Percentiles rank a stretch among this genome's conserved stretches.
These are phyloP conservation scores for Trichoderma afroharzianum DNA, from an alignment of 2,329 filamentous ascomycete species.

Conservation along the genomic window DNA sequence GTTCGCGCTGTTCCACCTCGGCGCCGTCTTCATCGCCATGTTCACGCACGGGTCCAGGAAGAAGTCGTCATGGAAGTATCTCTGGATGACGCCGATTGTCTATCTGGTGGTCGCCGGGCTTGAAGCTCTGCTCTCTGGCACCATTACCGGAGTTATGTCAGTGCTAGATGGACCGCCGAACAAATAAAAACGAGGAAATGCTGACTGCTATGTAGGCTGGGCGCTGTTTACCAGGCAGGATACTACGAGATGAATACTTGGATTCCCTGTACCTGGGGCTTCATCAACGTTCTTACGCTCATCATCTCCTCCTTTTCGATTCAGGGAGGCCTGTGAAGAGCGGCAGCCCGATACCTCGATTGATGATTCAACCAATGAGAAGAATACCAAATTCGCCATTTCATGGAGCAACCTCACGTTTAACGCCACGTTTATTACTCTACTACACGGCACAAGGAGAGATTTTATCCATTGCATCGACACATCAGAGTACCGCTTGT, in stretches of 20 bases:
- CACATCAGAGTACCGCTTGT: too few species aligned
- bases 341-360: not conserved
- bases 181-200: not conserved
- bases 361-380: not conserved
- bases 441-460: not conserved
- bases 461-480: not conserved
- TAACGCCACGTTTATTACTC: not conserved
- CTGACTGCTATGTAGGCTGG: constrained; percentile 52
- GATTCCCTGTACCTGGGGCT: constrained; percentile 86
- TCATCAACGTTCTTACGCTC: constrained; percentile 77
- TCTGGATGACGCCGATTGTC: constrained; percentile 69
- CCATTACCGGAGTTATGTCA: constrained; percentile 75
- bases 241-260: constrained; percentile 91
- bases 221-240: constrained; percentile 75
- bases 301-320: constrained; percentile 91
- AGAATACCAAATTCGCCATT: not conserved
- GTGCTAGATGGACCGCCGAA: constrained; percentile 30
- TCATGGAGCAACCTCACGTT: not conserved
- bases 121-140: constrained; percentile 76
- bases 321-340: constrained; percentile 71
- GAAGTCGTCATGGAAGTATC: constrained; percentile 52
- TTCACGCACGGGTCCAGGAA: constrained; percentile 62
- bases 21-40: constrained; percentile 68
- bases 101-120: constrained; percentile 69
- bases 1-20: constrained; percentile 70